Base-by-base conservation (phyloP, 116 monocot species). In the Papilionanthe hybrid region DNA sequence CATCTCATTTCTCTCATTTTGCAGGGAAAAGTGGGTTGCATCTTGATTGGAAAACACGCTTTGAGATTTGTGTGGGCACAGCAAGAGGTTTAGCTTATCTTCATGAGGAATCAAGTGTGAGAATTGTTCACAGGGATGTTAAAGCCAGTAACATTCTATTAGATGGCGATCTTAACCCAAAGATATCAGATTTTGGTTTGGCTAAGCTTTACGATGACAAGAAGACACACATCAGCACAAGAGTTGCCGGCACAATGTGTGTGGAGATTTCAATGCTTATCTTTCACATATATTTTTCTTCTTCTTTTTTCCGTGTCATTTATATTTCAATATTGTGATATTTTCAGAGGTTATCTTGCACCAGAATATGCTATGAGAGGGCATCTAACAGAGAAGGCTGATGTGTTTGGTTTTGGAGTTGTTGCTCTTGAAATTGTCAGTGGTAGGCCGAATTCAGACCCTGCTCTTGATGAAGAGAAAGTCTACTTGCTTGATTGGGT, bases 331-430 rank as follows among this genome's bases (percentile, higher is more conserved):
- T 72, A 11, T 22, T 82, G 23, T 78, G 56, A 25, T 75, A 75
- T 47, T 69, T 87, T 0, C 45, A 94, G 94, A 85, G 94, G 94
- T 41, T 94, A 94, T 76, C 86, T 94, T 9, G 92, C 94, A 49
- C 94, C 92, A 41, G 95, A 95, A 58, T 94, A 94, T 82, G 94
- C 94, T 48, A 90, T 94, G 88, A 90, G 91, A 84, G 94, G 94
- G 20, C 94, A 94, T 72, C 83, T 94, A 42, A 92, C 94, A 29
- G 94, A 94, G 75, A 94, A 94, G 69, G 88, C 86, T 30, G 92
- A 94, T 83, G 90, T 94, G 22, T 94, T 94, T 77, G 88, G 82
- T 57, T 94, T 90, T 60, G 92, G 94, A 5, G 92, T 94, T 12
- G 86, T 94, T 32, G 85, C 56, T 67, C 48, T 94, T n/a, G 94